Evolutionary conservation across 2,329 filamentous ascomycete species (phyloP), one percentile per base, ranked within the genome.

Genomic region (Emmonsiellopsis sp.): DNA sequence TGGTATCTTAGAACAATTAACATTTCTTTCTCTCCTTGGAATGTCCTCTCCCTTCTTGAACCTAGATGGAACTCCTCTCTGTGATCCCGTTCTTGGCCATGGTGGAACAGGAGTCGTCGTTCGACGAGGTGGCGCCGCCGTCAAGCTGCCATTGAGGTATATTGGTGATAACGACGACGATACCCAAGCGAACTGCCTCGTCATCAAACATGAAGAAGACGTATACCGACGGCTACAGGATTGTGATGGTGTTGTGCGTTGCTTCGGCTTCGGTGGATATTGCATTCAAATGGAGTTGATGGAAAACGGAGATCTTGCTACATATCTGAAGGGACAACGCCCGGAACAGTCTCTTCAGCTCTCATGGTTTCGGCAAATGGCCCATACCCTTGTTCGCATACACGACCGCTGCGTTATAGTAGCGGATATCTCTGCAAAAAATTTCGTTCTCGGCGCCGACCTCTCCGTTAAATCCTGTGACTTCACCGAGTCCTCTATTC

Each of bases 391-490:
- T 38, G 35, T 37, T 7, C 55, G 57, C 38, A 62, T 66, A 16
- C 63, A 66, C 57, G 57, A 63, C 7, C 50, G 54, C 20, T 54
- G 56, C 43, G 59, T 66, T 35, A 58, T 67, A 55, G 57, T 65
- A 9, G 56, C 58, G 48, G 63, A 66, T 43, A 66, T 66, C 35
- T 55, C 62, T 4, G 59, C 37, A 48, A 58, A 58, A 9, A 67
- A 66, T 54, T 63, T 65, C 20, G 58, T 67, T 13, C 54, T 67
- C 37, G 57, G 60, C 52, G 54, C 53, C 1, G 53, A 61, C 30
- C 47, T 62, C 7, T 58, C 47, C 6, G 40, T 61, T 32, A 61
- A 60, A 41, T 45, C 59, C 43, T 60, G 60, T 46, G 57, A 62
- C 52, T 63, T 62, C 41, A 58, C 51, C 2, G 57, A 62, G 47